A percentile compares a stretch with the other conserved stretches of the same genome.
phyloP scores from a whole-genome alignment of 768 basidiomycete genomes.

The Nidularia sp. region DNA sequence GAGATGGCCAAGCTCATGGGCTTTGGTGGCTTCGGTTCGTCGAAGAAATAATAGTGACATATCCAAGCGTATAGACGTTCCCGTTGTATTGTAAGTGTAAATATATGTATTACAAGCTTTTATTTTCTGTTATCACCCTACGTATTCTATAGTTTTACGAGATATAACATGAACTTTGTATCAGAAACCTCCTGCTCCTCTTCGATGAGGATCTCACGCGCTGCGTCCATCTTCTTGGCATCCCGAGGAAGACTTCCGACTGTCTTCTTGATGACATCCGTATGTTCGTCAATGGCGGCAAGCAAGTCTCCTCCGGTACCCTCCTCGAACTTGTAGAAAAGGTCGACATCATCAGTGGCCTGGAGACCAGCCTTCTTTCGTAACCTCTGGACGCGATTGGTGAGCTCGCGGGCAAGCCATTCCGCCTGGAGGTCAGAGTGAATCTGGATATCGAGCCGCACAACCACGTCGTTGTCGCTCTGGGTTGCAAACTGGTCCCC shows the following conservation, averaged over 20 bases:
- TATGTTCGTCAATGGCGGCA: conserved; percentile 60
- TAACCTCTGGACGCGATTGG: conserved; percentile 91
- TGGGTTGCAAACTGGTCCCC: conserved; percentile 74
- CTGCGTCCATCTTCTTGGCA: conserved; percentile 45
- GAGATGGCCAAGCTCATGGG: conserved; percentile 87
- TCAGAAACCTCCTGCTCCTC: conserved; percentile 88
- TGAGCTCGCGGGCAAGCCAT: conserved; percentile 85
- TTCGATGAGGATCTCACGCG: conserved; percentile 57
- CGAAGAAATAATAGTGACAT: conserved; percentile 55
- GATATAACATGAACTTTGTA: conserved; percentile 60
- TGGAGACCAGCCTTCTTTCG: conserved; percentile 95
- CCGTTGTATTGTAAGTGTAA: conserved; percentile 15
- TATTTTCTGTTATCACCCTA: conserved; percentile 1
- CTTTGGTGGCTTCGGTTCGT: conserved; percentile 84
- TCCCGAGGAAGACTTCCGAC: conserved; percentile 70
- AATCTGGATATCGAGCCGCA: conserved; percentile 85
- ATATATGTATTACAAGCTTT: conserved; percentile 2
- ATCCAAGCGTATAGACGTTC: not conserved
- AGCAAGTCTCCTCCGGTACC: conserved; percentile 62
- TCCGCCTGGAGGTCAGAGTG: conserved; percentile 85
- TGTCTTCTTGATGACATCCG: conserved; percentile 68
- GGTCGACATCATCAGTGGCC: conserved; percentile 89
- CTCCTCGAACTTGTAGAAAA: conserved; percentile 79
- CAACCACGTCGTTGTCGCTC: conserved; percentile 92
- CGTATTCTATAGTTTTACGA: conserved; percentile 8